phyloP scores from a whole-genome alignment of 2,329 filamentous ascomycete genomes.

The Fusarium sp. region DNA sequence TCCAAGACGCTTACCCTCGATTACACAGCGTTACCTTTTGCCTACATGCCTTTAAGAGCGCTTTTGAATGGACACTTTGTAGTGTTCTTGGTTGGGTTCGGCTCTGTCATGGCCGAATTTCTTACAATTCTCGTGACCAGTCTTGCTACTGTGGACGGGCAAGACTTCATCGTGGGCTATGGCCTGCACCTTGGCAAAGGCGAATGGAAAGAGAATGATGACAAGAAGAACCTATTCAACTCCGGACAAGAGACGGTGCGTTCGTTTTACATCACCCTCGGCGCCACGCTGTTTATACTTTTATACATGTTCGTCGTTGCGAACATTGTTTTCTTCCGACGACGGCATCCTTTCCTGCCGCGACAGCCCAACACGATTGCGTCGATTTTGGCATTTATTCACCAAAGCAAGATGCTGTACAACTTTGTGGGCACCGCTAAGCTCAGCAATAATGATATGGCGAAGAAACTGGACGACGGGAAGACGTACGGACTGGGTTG shows the following conservation, averaged over 20 bases:
- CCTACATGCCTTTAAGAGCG: conserved; percentile 70
- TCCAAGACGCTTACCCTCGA: conserved; percentile 75
- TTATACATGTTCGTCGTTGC: conserved; percentile 71
- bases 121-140: conserved; percentile 75
- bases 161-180: conserved; percentile 61
- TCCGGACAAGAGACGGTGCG: conserved; percentile 68
- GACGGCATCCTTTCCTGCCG: conserved; percentile 77
- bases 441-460: conserved; percentile 70
- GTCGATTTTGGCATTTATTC: conserved; percentile 79
- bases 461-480: conserved; percentile 65
- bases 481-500: conserved; percentile 80
- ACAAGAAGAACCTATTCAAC: conserved; percentile 51
- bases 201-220: conserved; percentile 22
- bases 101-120: conserved; percentile 78
- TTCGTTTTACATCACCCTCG: conserved; percentile 75
- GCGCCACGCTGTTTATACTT: conserved; percentile 71
- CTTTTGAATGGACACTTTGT: conserved; percentile 72
- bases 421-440: conserved; percentile 78
- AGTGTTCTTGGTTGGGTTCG: conserved; percentile 75
- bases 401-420: conserved; percentile 83
- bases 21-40: conserved; percentile 78
- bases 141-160: conserved; percentile 72
- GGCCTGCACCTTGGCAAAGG: conserved; percentile 14
- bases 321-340: conserved; percentile 67
- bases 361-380: conserved; percentile 83